Base-by-base conservation (phyloP, 352 stramenopile genomes). In the Phytophthora tentaculata region DNA sequence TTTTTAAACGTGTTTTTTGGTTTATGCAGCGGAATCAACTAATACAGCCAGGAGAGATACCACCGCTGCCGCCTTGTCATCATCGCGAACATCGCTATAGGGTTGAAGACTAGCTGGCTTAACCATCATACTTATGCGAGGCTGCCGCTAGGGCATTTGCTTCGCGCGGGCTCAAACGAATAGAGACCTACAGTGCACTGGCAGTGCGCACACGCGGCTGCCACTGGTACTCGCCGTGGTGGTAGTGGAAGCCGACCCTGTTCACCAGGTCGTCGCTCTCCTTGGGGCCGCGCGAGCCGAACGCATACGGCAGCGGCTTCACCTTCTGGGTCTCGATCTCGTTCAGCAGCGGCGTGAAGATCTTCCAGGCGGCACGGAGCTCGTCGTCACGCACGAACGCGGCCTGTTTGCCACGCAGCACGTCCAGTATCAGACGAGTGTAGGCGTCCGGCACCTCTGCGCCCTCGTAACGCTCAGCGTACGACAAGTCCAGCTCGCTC, bases 361-460 rank as follows among this genome's bases (percentile, higher is more conserved):
- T 98, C 72, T 98, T 93, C 97, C 98, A 99, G 48, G 94, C 88
- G 6, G 93, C 86, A 39, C 90, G 83, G 39, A 99, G 81, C 82
- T 99, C 98, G 70, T 99, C 98, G 60, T 97, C 91, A 23, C 97
- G 88, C 44, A 99, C 97, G 79, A 99, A 99, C n/a, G 88, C 92
- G 9, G 92, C 91, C 60, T 96, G 92, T 61, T 98, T 94, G 59
- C 97, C 97, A 49, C 95, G 89, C 47, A 99, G 80, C 51, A 99
- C 97, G 71, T 99, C 97, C 24, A 99, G 84, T 39, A 99, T 97
- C 10, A 99, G 79, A 7, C 97, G 85, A 41, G 97, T 99, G 82
- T 99, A 99, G 17, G 98, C 97, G 75, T 99, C 97, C 2, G 97
- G 97, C 64, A 98, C 97, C 50, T 94, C 83, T 14, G 84, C 80